Evolutionary conservation across 2,329 filamentous ascomycete genomes (phyloP).

Genomic region (Colletotrichum sp.): DNA sequence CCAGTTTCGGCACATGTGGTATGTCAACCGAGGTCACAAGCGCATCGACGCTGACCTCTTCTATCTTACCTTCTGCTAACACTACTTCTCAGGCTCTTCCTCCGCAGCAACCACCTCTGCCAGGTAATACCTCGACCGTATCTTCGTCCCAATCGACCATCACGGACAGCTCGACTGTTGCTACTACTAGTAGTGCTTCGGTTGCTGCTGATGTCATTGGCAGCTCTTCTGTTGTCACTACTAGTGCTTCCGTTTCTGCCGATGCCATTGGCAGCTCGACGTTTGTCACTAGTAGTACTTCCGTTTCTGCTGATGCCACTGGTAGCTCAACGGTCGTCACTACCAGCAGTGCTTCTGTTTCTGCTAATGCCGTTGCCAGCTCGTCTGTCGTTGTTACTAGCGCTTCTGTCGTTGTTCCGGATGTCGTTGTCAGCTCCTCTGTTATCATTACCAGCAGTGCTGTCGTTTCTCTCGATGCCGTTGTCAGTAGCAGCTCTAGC

Average conservation of each 20-base stretch:
- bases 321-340: neutral
- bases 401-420: neutral
- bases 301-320: neutral
- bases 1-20: constrained; percentile 11
- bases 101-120: neutral
- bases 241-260: neutral
- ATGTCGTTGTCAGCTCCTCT: neutral
- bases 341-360: neutral
- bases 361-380: neutral
- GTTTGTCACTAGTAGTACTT: neutral
- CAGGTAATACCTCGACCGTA: neutral
- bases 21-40: neutral
- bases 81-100: neutral
- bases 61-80: constrained; percentile 3
- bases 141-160: neutral
- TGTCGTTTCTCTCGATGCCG: neutral
- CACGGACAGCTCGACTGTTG: neutral
- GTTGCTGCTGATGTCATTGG: neutral
- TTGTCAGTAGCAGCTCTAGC: neutral
- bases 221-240: neutral
- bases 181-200: neutral
- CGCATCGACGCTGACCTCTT: neutral
- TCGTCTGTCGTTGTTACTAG: neutral
- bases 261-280: neutral
- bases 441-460: neutral